Base-by-base conservation (phyloP, 169 alveolate species). In the Eimeria praecox region DNA sequence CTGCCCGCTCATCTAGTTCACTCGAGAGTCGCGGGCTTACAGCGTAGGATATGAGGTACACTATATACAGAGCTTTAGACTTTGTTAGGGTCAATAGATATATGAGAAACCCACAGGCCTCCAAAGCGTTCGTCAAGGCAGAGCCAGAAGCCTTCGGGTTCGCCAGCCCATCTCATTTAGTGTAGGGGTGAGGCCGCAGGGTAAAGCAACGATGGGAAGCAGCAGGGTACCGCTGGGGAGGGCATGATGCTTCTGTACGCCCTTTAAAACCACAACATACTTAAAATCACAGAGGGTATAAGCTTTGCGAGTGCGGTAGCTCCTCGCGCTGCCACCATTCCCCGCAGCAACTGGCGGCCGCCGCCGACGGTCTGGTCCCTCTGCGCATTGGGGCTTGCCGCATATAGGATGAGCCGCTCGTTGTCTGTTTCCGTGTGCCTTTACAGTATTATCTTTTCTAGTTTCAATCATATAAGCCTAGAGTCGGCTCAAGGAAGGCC, bases 351-450 rank as follows among this genome's bases (percentile, higher is more conserved):
- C 38, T 38, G 40, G 42, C 66, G 69, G 88, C 64, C 88, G 88
- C 64, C 40, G 88, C 64, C 88, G 66, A 44, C 88, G 88, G 88
- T 78, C 88, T 78, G 88, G 88, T 78, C 88, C 64, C 27, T 44
- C 27, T 78, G 88, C 44, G 69, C 14, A 44, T 78, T 78, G 88
- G 64, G 88, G 66, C 88, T 78, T 78, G 42, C 4, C 9, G 49
- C 52, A 38, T 52, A 73, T 6, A 69, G 54, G 5, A 73, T 10
- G 33, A 8, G 18, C 0, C 22, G 24, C 83, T 73, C 54, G 52
- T 38, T 38, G 6, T 73, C 52, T 73, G 52, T 38, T 73, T 14
- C 22, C 18, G 49, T 18, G 54, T 38, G 33, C 20, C 49, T 38
- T 16, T 20, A 73, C 38, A 38, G 83, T 0, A 73, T 20, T 3